A percentile compares a stretch with the other conserved stretches of the same genome.
Conservation (phyloP, 768 basidiomycete genomes). For the Leccinum barrowsii region DNA sequence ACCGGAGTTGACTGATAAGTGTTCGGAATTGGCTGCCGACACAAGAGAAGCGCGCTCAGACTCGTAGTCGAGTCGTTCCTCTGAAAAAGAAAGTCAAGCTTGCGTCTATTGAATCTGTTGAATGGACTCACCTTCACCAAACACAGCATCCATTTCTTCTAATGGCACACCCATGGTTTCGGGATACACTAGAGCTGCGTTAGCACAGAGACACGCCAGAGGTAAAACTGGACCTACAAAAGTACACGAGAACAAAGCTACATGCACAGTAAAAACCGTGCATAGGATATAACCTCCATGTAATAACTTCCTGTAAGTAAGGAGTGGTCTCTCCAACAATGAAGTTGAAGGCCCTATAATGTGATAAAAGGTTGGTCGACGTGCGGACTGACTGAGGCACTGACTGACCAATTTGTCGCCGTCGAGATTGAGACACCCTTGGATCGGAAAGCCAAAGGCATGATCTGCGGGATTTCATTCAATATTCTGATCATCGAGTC, state of each 20-base stretch:
- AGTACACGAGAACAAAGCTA: slow-evolving; percentile 83
- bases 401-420: slow-evolving; percentile 65
- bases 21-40: slow-evolving; percentile 35
- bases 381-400: background rate
- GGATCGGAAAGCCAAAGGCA: slow-evolving; percentile 84
- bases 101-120: slow-evolving; percentile 11
- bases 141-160: slow-evolving; percentile 89
- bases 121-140: slow-evolving; percentile 68
- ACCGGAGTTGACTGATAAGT: slow-evolving; percentile 32
- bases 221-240: slow-evolving; percentile 47
- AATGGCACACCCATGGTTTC: slow-evolving; percentile 84
- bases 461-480: slow-evolving; percentile 52
- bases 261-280: slow-evolving; percentile 89
- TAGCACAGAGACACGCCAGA: background rate
- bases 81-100: slow-evolving; percentile 25
- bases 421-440: slow-evolving; percentile 97
- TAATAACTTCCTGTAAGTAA: slow-evolving; percentile 78
- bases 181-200: slow-evolving; percentile 59
- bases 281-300: slow-evolving; percentile 94
- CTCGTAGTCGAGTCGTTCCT: slow-evolving; percentile 65
- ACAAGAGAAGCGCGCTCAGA: slow-evolving; percentile 59
- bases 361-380: slow-evolving; percentile 11
- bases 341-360: slow-evolving; percentile 72
- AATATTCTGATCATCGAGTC: background rate
- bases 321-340: slow-evolving; percentile 88